Conservation (phyloP, 2,329 filamentous ascomycete species). For the Xylariales sp. region DNA sequence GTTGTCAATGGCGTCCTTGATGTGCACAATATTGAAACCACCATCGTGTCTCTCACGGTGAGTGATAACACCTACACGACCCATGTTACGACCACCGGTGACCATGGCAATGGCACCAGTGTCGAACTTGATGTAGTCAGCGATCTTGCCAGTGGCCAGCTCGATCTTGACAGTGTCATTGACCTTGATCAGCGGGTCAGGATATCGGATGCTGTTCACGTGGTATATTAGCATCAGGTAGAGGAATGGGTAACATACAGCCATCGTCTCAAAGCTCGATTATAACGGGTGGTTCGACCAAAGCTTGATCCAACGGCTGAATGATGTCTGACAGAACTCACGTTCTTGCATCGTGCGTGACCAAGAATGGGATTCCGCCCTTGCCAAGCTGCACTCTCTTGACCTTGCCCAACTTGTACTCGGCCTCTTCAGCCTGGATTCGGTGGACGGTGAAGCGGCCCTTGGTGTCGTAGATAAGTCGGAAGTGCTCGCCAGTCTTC, state of each 20-base stretch:
- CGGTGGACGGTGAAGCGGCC: constrained; percentile 99
- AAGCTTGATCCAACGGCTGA: constrained; percentile 99
- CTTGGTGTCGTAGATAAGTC: constrained; percentile 99
- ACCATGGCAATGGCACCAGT: constrained; percentile 97
- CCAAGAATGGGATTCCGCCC: constrained; percentile 99
- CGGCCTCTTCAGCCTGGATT: constrained; percentile 96
- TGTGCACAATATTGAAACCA: constrained; percentile 99
- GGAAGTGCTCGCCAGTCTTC: constrained; percentile 99
- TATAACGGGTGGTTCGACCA: constrained; percentile 58
- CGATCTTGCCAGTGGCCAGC: constrained; percentile 93
- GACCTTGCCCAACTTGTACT: constrained; percentile 99
- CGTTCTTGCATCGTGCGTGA: constrained; percentile 99
- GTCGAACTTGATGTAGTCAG: constrained; percentile 98
- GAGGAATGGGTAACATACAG: constrained; percentile 43
- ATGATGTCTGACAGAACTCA: constrained; percentile 97
- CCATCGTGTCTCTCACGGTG: constrained; percentile 99
- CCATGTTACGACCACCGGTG: constrained; percentile 99
- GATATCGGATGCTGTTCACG: constrained; percentile 86
- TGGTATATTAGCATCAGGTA: constrained; percentile 34
- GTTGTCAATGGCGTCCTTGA: constrained; percentile 99
- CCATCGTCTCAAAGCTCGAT: constrained; percentile 42
- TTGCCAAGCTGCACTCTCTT: constrained; percentile 99
- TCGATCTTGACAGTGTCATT: constrained; percentile 99
- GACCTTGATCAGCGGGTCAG: constrained; percentile 97
- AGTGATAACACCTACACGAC: constrained; percentile 99